A percentile compares a stretch with the other conserved stretches of the same genome.
These are phyloP conservation scores for Colletotrichum liaoningense DNA, from an alignment of 2,329 filamentous ascomycete species.

Conservation along the genomic window DNA sequence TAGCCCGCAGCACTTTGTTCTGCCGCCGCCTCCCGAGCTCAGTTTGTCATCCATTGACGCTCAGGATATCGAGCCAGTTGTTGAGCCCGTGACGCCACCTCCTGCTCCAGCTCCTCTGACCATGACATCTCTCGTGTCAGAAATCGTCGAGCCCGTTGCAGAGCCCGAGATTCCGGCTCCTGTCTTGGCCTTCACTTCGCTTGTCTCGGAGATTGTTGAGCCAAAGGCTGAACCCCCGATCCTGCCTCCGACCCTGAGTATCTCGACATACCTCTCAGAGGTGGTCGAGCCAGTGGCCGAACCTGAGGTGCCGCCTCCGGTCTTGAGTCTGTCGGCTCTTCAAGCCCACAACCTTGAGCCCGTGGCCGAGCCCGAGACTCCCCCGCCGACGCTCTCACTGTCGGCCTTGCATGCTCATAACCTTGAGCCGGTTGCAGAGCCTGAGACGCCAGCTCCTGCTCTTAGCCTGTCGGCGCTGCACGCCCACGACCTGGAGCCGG, in stretches of 20 bases:
- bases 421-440: slow-evolving; percentile 43
- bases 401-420: slow-evolving; percentile 45
- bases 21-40: slow-evolving; percentile 49
- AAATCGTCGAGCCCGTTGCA: slow-evolving; percentile 47
- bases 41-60: slow-evolving; percentile 57
- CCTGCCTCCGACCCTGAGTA: slow-evolving; percentile 43
- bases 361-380: slow-evolving; percentile 42
- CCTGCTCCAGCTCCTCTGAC: slow-evolving; percentile 47
- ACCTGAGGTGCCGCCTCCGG: slow-evolving; percentile 32
- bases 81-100: slow-evolving; percentile 47
- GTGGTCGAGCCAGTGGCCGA: slow-evolving; percentile 51
- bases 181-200: slow-evolving; percentile 49
- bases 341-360: slow-evolving; percentile 32
- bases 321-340: slow-evolving; percentile 36
- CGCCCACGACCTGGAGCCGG: slow-evolving; percentile 42
- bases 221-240: slow-evolving; percentile 45
- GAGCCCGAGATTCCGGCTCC: slow-evolving; percentile 40
- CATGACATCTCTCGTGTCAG: slow-evolving; percentile 46
- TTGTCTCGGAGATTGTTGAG: slow-evolving; percentile 55
- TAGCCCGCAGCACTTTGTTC: slow-evolving; percentile 46
- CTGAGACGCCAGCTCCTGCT: slow-evolving; percentile 35
- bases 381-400: slow-evolving; percentile 40
- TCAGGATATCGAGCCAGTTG: slow-evolving; percentile 56
- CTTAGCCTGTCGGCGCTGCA: slow-evolving; percentile 40
- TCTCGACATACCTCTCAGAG: slow-evolving; percentile 52